A percentile compares a stretch with the other conserved stretches of the same genome.
Conservation (phyloP, 495 filamentous ascomycete genomes). For the Aspergillus bertholletiae region DNA sequence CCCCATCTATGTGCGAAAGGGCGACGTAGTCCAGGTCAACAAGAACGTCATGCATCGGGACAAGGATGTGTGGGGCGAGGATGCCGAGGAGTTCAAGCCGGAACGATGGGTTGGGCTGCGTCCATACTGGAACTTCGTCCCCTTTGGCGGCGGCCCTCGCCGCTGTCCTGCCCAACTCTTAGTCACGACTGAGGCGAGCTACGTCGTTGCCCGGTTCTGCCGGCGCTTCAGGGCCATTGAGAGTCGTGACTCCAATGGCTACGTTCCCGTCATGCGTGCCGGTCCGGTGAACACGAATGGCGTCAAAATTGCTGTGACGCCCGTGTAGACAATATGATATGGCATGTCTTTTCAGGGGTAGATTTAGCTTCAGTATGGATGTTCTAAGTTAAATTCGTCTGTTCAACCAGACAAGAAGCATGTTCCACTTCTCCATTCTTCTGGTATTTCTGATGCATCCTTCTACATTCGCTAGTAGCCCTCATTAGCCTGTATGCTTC, state of each 20-base stretch:
- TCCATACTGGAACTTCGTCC: background rate
- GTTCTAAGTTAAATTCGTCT: too few relatives aligned
- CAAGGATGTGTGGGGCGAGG: background rate
- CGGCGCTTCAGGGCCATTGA: background rate
- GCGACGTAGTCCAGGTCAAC: background rate
- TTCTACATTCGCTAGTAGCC: too few relatives aligned
- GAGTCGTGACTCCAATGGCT: background rate
- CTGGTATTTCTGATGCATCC: too few relatives aligned
- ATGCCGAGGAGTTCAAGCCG: background rate
- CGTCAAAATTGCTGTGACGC: background rate
- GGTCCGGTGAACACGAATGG: background rate
- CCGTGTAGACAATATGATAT: too few relatives aligned
- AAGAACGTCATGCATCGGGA: background rate
- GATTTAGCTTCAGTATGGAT: too few relatives aligned
- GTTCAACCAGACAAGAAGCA: too few relatives aligned
- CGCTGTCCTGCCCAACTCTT: background rate
- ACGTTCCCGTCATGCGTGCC: background rate
- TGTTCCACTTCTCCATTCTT: too few relatives aligned
- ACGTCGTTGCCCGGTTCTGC: background rate
- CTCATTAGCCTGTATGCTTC: too few relatives aligned
- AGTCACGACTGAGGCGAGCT: background rate
- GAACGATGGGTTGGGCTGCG: background rate
- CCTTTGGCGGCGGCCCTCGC: background rate
- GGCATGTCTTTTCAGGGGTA: too few relatives aligned
- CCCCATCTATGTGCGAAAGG: background rate